A percentile compares a stretch with the other conserved stretches of the same genome.
Conservation (phyloP, 2,329 filamentous ascomycete species). For the Calonectria naviculata region DNA sequence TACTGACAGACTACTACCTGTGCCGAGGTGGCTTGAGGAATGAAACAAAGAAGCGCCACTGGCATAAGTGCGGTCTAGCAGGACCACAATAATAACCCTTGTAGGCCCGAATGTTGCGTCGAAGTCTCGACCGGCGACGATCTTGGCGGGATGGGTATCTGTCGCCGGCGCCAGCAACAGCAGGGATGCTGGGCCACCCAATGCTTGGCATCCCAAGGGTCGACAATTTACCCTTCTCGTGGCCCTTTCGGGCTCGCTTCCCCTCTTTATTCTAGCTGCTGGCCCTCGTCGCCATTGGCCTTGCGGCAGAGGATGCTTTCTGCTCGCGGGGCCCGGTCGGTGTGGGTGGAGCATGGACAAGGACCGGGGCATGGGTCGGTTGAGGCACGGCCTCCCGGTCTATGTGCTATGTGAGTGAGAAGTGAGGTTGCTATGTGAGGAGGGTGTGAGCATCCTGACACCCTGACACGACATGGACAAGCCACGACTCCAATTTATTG, state of each 20-base stretch:
- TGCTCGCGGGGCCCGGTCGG: not conserved
- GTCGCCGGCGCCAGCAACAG: conserved; percentile 20
- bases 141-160: conserved; percentile 23
- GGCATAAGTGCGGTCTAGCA: conserved; percentile 4
- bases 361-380: not conserved
- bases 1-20: not conserved
- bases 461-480: conserved; percentile 16
- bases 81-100: conserved; percentile 12
- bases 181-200: conserved; percentile 6
- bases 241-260: conserved; percentile 15
- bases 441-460: conserved; percentile 16
- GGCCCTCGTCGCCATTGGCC: conserved; percentile 31
- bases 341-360: conserved; percentile 15
- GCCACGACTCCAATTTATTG: conserved; percentile 15
- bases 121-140: conserved; percentile 18
- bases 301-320: conserved; percentile 8
- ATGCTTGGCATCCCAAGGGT: conserved; percentile 18
- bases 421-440: conserved; percentile 9
- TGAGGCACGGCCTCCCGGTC: not conserved
- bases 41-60: conserved; percentile 29
- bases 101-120: conserved; percentile 27
- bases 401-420: conserved; percentile 14
- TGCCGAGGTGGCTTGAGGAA: conserved; percentile 13
- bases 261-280: conserved; percentile 23
- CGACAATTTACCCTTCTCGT: conserved; percentile 5